Evolutionary conservation across 441 rosid species (phyloP), one percentile per base, ranked within the genome.

Genomic region (Kokia cookei): DNA sequence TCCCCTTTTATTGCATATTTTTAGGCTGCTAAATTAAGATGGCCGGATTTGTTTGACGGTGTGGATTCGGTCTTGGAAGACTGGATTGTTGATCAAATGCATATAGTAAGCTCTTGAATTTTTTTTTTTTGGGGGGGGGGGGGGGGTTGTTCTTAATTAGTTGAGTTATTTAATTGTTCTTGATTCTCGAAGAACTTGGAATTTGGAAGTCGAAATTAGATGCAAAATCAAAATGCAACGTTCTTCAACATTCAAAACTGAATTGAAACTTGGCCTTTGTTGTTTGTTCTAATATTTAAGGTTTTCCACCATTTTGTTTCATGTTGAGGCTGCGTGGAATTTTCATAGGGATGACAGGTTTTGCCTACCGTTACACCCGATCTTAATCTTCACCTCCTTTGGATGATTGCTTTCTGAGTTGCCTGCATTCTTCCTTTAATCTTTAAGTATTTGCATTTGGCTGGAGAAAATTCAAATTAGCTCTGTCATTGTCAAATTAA

Each of bases 41-140:
- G 99, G 98, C 92, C 93, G n/a, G 80, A 75, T 73, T 81, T 93
- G 72, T 91, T 93, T 72, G 76, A 82, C 19, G 90, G 81, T 42
- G 98, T 89, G 75, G 94, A 83, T 72, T 87, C 93, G 13, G 51
- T 78, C 53, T 54, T 81, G 78, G 96, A 88, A 87, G 89, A 83
- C 58, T 95, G 99, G 99, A 84, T 95, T 75, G 90, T 89, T 19
- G 93, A 89, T 65, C 97, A 95, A 82, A 91, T 93, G 98, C 80
- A 84, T 84, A 83, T 29, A 1, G 96, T 94, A 87, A 81, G 78
- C 67, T 69, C 63, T 5, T 61, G 22, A 14, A 61, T 37, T 75
- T 50, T 27, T 26, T 26, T 26, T 12, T 7, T 13, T 11, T 11
- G 12, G 29, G 14, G 22, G 22, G 22, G 22, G 22, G 22, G 22